A percentile compares a stretch with the other conserved stretches of the same genome.
Evolutionary conservation across 2,329 filamentous ascomycete species (phyloP).

Genomic region (Leptographium galeiforme): DNA sequence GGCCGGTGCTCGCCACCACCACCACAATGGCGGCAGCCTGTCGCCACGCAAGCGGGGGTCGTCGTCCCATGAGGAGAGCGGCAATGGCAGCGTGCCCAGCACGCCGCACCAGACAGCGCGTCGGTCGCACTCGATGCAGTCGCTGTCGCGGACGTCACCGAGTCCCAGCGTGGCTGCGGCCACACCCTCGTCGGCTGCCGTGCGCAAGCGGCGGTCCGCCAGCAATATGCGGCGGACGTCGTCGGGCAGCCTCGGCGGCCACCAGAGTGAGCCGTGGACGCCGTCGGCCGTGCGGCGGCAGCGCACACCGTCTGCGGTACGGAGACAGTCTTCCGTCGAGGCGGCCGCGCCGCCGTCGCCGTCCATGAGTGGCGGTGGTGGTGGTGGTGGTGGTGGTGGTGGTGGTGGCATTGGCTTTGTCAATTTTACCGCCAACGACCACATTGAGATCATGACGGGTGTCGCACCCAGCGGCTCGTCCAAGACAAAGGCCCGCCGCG

Average conservation of each 20-base stretch:
- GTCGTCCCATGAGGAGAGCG: neutral
- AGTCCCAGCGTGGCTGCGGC: neutral
- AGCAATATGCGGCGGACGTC: slow-evolving; percentile 13
- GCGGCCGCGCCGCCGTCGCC: too few relatives aligned
- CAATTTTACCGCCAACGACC: slow-evolving; percentile 79
- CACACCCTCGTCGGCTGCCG: slow-evolving; percentile 7
- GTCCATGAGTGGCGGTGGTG: too few relatives aligned
- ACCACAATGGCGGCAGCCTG: slow-evolving; percentile 22
- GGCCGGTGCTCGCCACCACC: slow-evolving; percentile 36
- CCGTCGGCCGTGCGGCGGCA: neutral
- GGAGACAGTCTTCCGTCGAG: neutral
- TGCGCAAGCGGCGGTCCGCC: slow-evolving; percentile 25
- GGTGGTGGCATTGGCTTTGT: slow-evolving; percentile 42
- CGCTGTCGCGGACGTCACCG: slow-evolving; percentile 7
- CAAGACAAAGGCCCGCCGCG: slow-evolving; percentile 88
- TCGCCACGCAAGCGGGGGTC: slow-evolving; percentile 3
- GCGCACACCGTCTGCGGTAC: neutral
- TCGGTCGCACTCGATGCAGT: slow-evolving; percentile 16
- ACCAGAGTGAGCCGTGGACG: neutral
- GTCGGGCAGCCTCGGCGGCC: neutral
- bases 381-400: too few relatives aligned
- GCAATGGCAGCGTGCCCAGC: slow-evolving; percentile 1
- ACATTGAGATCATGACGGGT: slow-evolving; percentile 65
- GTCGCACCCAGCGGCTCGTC: slow-evolving; percentile 83
- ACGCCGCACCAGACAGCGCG: slow-evolving; percentile 7